A percentile compares a stretch with the other conserved stretches of the same genome.
phyloP scores from a whole-genome alignment of 164 flowering plant genomes.

The Tinospora cordifolia region DNA sequence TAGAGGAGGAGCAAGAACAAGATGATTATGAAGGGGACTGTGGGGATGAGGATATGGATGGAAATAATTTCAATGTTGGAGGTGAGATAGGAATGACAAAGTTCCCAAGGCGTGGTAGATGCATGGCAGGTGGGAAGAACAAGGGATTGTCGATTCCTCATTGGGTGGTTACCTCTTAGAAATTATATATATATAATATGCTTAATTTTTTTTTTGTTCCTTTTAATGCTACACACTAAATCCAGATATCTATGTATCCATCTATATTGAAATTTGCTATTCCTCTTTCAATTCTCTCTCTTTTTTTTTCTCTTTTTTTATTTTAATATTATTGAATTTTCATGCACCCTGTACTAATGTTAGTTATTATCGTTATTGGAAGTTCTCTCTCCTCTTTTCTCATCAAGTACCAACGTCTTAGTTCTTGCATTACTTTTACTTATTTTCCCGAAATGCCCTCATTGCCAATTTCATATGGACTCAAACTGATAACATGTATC shows the following conservation, averaged over 20 bases:
- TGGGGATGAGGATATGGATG: constrained; percentile 27
- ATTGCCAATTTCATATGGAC: not conserved
- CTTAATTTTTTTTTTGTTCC: no score
- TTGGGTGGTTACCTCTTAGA: constrained; percentile 37
- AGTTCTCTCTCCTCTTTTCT: constrained; percentile 6
- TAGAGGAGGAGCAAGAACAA: constrained; percentile 6
- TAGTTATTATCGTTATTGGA: constrained; percentile 34
- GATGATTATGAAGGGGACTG: constrained; percentile 14
- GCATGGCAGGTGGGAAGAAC: constrained; percentile 45
- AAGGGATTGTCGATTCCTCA: constrained; percentile 27
- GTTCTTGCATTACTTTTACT: not conserved
- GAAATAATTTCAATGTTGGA: constrained; percentile 20
- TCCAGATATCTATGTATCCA: no score
- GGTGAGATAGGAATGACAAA: constrained; percentile 36
- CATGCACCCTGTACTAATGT: constrained; percentile 18
- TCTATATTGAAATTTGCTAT: constrained; percentile 16
- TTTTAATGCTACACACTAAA: no score
- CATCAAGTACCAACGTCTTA: not conserved
- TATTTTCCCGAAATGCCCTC: constrained; percentile 9
- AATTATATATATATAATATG: no score
- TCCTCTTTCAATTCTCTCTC: constrained; percentile 7
- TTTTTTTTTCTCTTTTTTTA: constrained; percentile 5
- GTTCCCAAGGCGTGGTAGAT: constrained; percentile 38
- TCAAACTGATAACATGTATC: no score
- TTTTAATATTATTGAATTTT: constrained; percentile 2